phyloP scores from a whole-genome alignment of 257 asterid species.

The Solanum dulcamara region DNA sequence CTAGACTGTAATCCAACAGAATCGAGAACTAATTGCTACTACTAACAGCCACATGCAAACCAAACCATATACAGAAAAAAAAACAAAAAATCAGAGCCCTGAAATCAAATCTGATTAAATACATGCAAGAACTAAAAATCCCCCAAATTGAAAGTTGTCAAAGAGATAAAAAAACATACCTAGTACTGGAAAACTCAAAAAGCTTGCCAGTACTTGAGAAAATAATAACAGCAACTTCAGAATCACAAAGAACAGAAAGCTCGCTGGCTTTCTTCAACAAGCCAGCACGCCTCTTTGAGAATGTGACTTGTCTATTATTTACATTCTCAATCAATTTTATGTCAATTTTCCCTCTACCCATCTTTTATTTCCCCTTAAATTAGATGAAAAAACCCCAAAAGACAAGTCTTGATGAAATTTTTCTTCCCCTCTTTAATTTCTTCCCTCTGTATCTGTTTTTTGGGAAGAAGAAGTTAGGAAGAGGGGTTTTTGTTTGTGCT shows the following conservation, averaged over 20 bases:
- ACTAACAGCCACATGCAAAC: neutral
- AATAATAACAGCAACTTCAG: slow-evolving; percentile 64
- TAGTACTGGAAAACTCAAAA: slow-evolving; percentile 48
- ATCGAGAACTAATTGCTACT: neutral
- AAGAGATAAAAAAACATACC: slow-evolving; percentile 13
- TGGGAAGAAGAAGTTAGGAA: neutral
- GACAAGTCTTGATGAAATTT: neutral
- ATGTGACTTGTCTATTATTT: slow-evolving; percentile 67
- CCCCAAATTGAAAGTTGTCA: neutral
- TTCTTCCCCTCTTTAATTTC: neutral
- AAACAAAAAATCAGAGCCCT: neutral
- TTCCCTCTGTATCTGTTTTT: neutral
- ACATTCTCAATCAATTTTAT: slow-evolving; percentile 72
- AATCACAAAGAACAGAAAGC: slow-evolving; percentile 70
- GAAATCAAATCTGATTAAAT: neutral
- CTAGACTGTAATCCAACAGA: neutral
- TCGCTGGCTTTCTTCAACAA: slow-evolving; percentile 69
- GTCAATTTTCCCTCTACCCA: slow-evolving; percentile 82
- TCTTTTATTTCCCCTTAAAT: slow-evolving; percentile 5
- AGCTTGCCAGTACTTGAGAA: slow-evolving; percentile 69
- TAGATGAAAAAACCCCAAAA: neutral
- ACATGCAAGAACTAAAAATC: neutral
- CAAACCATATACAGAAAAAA: no score
- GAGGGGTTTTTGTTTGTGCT: slow-evolving; percentile 9
- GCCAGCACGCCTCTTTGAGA: slow-evolving; percentile 65